Evolutionary conservation across 768 basidiomycete genomes (phyloP).

Genomic region (Pisolithus orientalis): DNA sequence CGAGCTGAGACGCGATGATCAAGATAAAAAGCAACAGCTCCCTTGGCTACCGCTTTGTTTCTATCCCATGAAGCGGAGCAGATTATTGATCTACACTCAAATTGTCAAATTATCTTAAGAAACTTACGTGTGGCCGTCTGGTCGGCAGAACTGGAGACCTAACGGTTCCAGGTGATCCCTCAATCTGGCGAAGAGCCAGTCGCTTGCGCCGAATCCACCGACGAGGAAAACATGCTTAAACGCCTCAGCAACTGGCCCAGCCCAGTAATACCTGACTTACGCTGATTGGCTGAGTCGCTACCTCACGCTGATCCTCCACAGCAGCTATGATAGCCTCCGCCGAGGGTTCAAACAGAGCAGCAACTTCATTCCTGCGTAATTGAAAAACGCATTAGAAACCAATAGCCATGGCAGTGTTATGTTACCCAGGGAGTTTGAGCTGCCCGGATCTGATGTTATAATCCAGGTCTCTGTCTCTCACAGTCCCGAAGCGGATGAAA

Average conservation of each 20-base stretch:
- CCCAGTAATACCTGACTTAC: constrained; percentile 10
- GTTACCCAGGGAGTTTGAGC: constrained; percentile 36
- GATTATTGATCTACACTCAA: background rate
- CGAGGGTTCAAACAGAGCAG: constrained; percentile 25
- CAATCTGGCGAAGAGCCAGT: constrained; percentile 35
- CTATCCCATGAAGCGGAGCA: constrained; percentile 16
- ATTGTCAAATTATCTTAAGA: background rate
- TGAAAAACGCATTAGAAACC: background rate
- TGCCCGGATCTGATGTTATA: constrained; percentile 42
- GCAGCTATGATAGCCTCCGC: constrained; percentile 14
- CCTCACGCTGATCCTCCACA: constrained; percentile 17
- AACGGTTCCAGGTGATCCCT: constrained; percentile 26
- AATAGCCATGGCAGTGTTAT: background rate
- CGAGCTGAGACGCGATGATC: constrained; percentile 37
- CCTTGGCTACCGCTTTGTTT: constrained; percentile 42
- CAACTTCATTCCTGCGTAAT: constrained; percentile 20
- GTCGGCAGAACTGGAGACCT: constrained; percentile 39
- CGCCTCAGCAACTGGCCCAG: background rate
- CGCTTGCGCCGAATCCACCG: constrained; percentile 40
- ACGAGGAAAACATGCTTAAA: constrained; percentile 34
- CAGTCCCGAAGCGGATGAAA: constrained; percentile 43
- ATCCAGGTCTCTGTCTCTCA: constrained; percentile 33
- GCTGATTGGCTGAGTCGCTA: constrained; percentile 16
- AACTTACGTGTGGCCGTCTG: constrained; percentile 45
- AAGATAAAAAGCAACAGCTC: constrained; percentile 37